Base-by-base conservation (phyloP, 148 eudicot species). In the Nepenthes gracilis region DNA sequence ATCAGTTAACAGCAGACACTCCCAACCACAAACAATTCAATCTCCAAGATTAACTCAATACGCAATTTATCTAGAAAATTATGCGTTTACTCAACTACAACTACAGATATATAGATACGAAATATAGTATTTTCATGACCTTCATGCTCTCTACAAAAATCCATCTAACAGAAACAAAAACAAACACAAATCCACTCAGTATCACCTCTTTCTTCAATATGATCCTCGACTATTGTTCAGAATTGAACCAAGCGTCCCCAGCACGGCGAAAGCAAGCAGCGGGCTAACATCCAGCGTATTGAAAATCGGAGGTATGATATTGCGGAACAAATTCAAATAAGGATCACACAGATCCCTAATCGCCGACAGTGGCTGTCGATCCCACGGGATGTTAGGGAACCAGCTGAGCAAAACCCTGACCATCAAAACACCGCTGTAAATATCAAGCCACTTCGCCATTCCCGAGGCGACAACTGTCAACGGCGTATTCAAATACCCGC, bases 331-430 rank as follows among this genome's bases (percentile, higher is more conserved):
- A 64, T 69, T 82, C 82, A 84, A 59, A 65, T 78, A 87, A 1
- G 95, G 95, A 71, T 87, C 95, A 64, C 95, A 87, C 72, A 87
- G 67, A 36, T 87, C 95, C 77, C 85, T 72, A 64, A 87, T 74
- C 1, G 95, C 95, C 9, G 85, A 76, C 45, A 87, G 64, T 0
- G 95, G 95, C 72, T 87, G 90, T 59, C 78, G 64, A 13, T 87
- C 95, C 95, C 95, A 87, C 0, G 90, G 95, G 23, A 86, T 83
- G 33, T 76, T 76, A 2, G 89, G 90, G 47, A 87, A 87, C 95
- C 95, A 87, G 43, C 87, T 79, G 15, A 87, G 72, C 72, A 87
- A 70, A 74, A 87, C 85, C 83, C 95, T 80, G 70, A 87, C 87
- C 87, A 87, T 74, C 71, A 87, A 72, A 43, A 87, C 81, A 12